phyloP scores from a whole-genome alignment of 805 yeast species.

The Lipomyces yamadae region DNA sequence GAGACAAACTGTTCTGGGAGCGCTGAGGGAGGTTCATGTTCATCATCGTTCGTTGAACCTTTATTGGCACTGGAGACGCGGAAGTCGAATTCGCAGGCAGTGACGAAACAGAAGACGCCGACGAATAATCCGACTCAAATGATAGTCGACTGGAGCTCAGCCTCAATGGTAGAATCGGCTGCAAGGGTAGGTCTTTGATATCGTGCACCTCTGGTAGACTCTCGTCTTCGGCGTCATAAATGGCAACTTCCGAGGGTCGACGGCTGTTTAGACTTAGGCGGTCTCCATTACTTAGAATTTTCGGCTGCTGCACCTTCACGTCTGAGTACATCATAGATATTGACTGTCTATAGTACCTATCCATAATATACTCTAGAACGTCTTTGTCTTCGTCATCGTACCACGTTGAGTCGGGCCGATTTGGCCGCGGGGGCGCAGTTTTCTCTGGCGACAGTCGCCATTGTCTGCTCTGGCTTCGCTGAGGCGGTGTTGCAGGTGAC shows the following conservation, averaged over 20 bases:
- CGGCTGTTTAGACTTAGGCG: conserved; percentile 20
- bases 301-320: conserved; percentile 13
- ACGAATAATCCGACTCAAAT: conserved; percentile 13
- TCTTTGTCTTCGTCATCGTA: conserved; percentile 21
- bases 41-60: conserved; percentile 2
- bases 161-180: conserved; percentile 14
- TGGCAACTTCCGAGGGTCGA: conserved; percentile 24
- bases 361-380: conserved; percentile 24
- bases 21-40: background rate
- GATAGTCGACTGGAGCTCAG: conserved; percentile 11
- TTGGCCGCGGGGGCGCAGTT: conserved; percentile 30
- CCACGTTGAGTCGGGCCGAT: conserved; percentile 25
- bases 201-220: background rate
- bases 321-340: conserved; percentile 10
- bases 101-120: conserved; percentile 11
- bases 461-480: background rate
- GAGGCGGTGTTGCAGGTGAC: background rate
- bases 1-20: background rate
- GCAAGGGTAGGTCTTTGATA: background rate
- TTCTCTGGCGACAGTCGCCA: background rate
- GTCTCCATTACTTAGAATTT: background rate
- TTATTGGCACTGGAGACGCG: conserved; percentile 7
- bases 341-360: conserved; percentile 27
- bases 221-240: background rate
- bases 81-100: background rate